phyloP scores from a whole-genome alignment of 441 rosid species.

The Dalechampia spathulata region DNA sequence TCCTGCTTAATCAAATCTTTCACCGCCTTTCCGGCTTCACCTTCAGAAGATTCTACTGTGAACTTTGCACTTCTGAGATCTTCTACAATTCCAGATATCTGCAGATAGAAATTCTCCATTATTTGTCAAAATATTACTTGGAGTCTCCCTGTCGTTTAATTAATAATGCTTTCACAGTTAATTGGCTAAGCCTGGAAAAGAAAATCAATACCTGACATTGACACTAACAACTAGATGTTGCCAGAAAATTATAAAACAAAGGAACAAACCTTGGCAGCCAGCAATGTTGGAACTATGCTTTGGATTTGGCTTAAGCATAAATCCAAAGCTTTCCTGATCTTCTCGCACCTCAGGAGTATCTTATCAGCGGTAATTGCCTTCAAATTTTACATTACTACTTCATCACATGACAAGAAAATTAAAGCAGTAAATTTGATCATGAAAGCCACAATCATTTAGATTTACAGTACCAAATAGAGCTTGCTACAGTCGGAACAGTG shows the following conservation, averaged over 20 bases:
- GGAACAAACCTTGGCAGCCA: slow-evolving; percentile 41
- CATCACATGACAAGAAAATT: too few species aligned
- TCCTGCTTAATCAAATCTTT: slow-evolving; percentile 18
- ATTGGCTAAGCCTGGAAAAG: too few species aligned
- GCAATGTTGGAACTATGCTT: slow-evolving; percentile 26
- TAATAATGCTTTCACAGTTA: slow-evolving; percentile 3
- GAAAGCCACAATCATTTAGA: too few species aligned
- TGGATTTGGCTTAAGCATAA: slow-evolving; percentile 29
- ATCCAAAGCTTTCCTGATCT: slow-evolving; percentile 18
- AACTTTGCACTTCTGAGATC: slow-evolving; percentile 29
- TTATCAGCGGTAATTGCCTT: slow-evolving; percentile 31
- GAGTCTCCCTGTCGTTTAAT: too few species aligned
- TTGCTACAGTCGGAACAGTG: slow-evolving; percentile 35
- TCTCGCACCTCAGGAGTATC: slow-evolving; percentile 29
- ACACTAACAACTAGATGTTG: too few species aligned
- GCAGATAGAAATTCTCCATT: slow-evolving; percentile 18
- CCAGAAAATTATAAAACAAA: too few species aligned
- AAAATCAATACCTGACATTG: too few species aligned
- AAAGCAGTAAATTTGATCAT: too few species aligned
- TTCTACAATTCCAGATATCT: slow-evolving; percentile 31
- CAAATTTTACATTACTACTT: too few species aligned
- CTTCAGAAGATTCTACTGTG: slow-evolving; percentile 29
- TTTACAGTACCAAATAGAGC: too few species aligned
- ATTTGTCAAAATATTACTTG: too few species aligned
- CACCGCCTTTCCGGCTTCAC: slow-evolving; percentile 31